These are phyloP conservation scores for Pythium brassicae DNA, from an alignment of 352 stramenopile genomes.

Conservation along the genomic window DNA sequence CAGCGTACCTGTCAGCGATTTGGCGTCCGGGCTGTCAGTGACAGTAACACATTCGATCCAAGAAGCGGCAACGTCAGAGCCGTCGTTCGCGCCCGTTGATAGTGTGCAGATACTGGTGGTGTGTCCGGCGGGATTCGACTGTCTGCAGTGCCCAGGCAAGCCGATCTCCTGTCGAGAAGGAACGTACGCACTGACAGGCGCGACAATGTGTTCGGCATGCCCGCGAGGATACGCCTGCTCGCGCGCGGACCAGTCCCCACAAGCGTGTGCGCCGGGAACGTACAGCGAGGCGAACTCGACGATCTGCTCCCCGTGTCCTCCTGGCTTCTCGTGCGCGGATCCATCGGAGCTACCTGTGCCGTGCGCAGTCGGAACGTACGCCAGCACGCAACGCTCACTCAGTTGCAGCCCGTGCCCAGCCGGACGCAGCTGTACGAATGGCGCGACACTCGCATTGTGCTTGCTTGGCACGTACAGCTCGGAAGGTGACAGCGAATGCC, in stretches of 20 bases:
- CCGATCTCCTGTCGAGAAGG: conserved; percentile 15
- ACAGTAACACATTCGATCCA: conserved; percentile 32
- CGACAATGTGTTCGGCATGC: conserved; percentile 25
- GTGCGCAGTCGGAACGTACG: conserved; percentile 26
- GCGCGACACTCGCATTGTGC: not conserved
- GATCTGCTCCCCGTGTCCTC: conserved; percentile 29
- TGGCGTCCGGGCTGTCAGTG: conserved; percentile 11
- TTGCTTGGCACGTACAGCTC: not conserved
- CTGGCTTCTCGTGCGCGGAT: conserved; percentile 20
- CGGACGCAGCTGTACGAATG: conserved; percentile 43
- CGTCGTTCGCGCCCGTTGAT: conserved; percentile 27
- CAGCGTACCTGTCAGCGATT: conserved; percentile 17
- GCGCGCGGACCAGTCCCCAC: conserved; percentile 4
- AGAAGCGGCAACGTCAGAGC: conserved; percentile 20
- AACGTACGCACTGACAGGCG: conserved; percentile 13
- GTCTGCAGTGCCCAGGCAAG: not conserved
- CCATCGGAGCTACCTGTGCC: conserved; percentile 15
- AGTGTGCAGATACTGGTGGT: conserved; percentile 34
- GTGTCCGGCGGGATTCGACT: conserved; percentile 59
- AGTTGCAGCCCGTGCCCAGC: conserved; percentile 36
- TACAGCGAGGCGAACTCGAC: conserved; percentile 16
- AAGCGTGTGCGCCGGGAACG: conserved; percentile 11
- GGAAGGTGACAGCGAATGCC: not conserved
- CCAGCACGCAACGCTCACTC: conserved; percentile 12
- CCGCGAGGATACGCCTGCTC: conserved; percentile 29